These are phyloP conservation scores for Claviceps purpurea DNA, from an alignment of 2,329 filamentous ascomycete species.

Conservation along the genomic window DNA sequence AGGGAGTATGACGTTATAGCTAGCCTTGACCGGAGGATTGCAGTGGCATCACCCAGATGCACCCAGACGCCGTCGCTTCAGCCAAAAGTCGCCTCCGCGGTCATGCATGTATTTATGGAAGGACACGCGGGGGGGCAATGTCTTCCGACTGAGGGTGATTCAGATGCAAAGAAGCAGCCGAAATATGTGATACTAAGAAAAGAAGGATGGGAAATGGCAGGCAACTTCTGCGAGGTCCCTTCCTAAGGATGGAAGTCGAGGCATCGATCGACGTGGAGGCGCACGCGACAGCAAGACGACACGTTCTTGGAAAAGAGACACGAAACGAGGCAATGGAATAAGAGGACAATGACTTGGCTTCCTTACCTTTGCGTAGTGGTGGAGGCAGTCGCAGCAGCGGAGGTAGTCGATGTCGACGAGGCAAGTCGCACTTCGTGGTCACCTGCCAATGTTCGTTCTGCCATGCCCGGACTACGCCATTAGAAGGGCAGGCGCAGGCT, in stretches of 20 bases:
- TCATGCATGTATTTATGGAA: not conserved
- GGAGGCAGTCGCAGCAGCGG: conserved; percentile 14
- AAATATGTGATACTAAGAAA: not conserved
- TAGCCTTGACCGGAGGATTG: not conserved
- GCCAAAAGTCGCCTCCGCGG: not conserved
- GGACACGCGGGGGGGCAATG: not conserved
- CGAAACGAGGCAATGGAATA: not conserved
- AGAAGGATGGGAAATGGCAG: not conserved
- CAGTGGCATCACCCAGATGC: not conserved
- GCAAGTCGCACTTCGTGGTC: conserved; percentile 44
- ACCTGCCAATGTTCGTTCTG: conserved; percentile 46
- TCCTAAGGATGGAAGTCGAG: not conserved
- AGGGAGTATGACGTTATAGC: not conserved
- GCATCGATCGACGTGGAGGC: not conserved
- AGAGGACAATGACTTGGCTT: not conserved
- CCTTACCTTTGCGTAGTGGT: conserved; percentile 14
- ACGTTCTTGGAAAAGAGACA: not conserved
- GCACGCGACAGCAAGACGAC: not conserved
- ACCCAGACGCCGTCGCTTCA: not conserved
- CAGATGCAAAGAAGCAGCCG: not conserved
- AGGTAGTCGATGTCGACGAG: conserved; percentile 23
- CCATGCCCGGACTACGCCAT: conserved; percentile 55
- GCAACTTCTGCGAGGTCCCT: not conserved
- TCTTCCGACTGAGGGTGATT: not conserved
- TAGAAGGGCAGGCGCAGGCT: conserved; percentile 30